Base-by-base conservation (phyloP, 2,329 filamentous ascomycete genomes). In the Monilinia laxa region DNA sequence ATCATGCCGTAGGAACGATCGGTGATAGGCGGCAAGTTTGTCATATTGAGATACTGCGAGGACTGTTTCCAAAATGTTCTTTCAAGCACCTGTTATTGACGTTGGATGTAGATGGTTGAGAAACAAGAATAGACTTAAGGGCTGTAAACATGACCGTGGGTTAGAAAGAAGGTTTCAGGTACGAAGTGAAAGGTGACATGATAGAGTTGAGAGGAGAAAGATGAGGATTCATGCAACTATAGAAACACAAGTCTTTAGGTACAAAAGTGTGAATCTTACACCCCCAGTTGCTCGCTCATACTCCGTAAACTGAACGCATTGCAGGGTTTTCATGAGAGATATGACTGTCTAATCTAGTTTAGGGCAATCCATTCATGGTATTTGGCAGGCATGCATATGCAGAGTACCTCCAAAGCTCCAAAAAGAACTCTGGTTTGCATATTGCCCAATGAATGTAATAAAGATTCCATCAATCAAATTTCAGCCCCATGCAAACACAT, bases 1-100 rank as follows among this genome's bases (percentile, higher is more conserved):
- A 72, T 68, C 18, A 72, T 67, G n/a, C 69, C 70, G 62, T 70
- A 71, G 35, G 70, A 72, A 55, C 70, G 70, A 56, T 73, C 70
- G 18, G 47, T 59, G 20, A 71, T 68, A 6, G 64, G 42, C 52
- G 65, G 63, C 0, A 65, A 25, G 20, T 49, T 18, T 51, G 52
- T 25, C 51, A 64, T 67, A 45, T 18, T 23, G 4, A n/a, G 28
- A 25, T 23, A 38, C n/a, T 14, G 16, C 5, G 5, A 35, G 18
- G 31, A 6, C 16, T 28, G 9, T 20, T n/a, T 60, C 18, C 12
- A 20, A 20, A 4, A 23, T 16, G 9, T 12, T 25, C 14, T 16
- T 59, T 14, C 3, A 1, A 60, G 38, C 16, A 11, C 20, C 25
- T 52, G 25, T 25, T 45, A 23, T 25, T 28, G 25, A 51, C 12